Percentiles rank a stretch among this genome's conserved stretches.
Conservation (phyloP, 805 yeast genomes). For the Phaffomyces antillensis region DNA sequence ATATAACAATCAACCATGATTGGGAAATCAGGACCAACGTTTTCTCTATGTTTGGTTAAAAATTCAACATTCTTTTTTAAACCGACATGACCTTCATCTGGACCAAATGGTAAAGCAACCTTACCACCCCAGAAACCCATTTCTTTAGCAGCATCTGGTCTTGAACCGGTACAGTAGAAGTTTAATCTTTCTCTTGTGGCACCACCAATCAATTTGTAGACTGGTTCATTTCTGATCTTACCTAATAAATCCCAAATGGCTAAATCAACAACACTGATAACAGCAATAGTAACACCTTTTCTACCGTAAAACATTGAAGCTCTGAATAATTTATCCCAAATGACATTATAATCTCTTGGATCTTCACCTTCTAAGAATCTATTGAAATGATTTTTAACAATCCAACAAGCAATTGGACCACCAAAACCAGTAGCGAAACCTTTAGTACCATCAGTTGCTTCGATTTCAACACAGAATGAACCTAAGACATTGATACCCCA, state of each 20-base stretch:
- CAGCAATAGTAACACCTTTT: conserved; percentile 42
- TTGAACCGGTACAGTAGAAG: conserved; percentile 44
- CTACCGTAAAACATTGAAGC: conserved; percentile 46
- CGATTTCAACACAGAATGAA: conserved; percentile 42
- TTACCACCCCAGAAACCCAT: conserved; percentile 51
- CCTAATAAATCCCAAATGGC: conserved; percentile 47
- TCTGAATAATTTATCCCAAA: conserved; percentile 44
- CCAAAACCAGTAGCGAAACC: conserved; percentile 49
- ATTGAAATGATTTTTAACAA: conserved; percentile 37
- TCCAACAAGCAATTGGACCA: conserved; percentile 45
- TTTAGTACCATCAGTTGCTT: conserved; percentile 40
- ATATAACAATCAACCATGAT: conserved; percentile 48
- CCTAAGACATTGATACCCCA: conserved; percentile 48
- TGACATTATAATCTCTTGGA: conserved; percentile 37
- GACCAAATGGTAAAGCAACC: conserved; percentile 44
- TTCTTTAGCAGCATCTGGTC: conserved; percentile 39
- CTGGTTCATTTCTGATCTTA: conserved; percentile 43
- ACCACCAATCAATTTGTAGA: conserved; percentile 45
- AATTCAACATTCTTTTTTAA: conserved; percentile 39
- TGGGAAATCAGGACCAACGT: conserved; percentile 46
- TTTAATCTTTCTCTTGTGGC: conserved; percentile 37
- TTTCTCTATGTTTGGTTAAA: conserved; percentile 34
- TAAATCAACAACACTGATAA: conserved; percentile 39
- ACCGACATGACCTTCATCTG: conserved; percentile 44
- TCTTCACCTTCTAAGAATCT: conserved; percentile 40